phyloP scores from a whole-genome alignment of 73 alveolate genomes.

The Paramecium sonneborni region DNA sequence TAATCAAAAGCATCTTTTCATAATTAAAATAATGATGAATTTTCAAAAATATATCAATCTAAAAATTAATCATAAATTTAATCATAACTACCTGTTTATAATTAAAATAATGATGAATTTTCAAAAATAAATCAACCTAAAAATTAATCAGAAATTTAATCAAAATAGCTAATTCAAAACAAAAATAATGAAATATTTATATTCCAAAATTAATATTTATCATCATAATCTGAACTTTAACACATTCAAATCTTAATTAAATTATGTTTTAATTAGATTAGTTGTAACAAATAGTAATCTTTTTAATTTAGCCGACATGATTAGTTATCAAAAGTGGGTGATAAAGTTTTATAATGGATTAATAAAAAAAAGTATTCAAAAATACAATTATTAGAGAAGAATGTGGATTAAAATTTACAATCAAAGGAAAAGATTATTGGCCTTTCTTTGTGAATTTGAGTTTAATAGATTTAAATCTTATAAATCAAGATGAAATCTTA shows the following conservation, averaged over 20 bases:
- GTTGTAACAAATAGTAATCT: too few species aligned
- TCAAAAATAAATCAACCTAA: too few species aligned
- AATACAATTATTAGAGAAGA: background rate
- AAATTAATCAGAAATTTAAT: too few species aligned
- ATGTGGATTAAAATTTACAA: background rate
- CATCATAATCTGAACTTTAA: background rate
- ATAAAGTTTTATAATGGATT: background rate
- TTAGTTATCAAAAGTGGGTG: background rate
- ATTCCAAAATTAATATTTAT: background rate
- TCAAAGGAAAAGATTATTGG: background rate
- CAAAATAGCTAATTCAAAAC: too few species aligned
- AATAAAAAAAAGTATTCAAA: background rate
- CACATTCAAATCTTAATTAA: too few species aligned
- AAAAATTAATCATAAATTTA: too few species aligned
- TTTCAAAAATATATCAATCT: too few species aligned
- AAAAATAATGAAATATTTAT: background rate
- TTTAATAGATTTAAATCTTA: background rate
- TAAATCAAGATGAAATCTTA: background rate
- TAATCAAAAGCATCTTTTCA: too few species aligned
- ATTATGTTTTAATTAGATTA: too few species aligned
- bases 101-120: too few species aligned
- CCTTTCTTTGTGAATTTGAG: background rate
- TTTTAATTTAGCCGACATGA: background rate
- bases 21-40: too few species aligned
- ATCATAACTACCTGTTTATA: too few species aligned